phyloP scores from a whole-genome alignment of 169 alveolate species.

The Eimeria tenella region DNA sequence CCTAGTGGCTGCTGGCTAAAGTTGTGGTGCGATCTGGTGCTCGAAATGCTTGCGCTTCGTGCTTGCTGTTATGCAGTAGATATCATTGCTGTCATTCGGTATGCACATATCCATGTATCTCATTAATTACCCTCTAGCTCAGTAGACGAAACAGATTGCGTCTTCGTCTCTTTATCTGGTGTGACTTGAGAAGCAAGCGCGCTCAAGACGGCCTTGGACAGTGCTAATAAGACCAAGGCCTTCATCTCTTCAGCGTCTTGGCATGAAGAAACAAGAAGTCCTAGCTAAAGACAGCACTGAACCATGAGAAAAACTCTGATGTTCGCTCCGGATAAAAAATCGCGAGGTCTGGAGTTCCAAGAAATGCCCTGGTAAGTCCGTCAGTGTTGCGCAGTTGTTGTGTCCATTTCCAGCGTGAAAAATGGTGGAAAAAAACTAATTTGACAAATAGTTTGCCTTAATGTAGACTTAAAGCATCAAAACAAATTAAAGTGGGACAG shows the following conservation, averaged over 20 bases:
- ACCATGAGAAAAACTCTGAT: not conserved
- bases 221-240: constrained; percentile 45
- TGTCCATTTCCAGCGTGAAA: not conserved
- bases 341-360: not conserved
- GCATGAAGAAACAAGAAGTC: not conserved
- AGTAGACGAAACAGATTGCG: not conserved
- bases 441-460: not conserved
- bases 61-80: not conserved
- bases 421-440: not conserved
- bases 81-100: not conserved
- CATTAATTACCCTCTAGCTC: not conserved
- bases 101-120: not conserved
- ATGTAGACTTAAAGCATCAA: not conserved
- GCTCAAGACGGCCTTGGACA: constrained; percentile 40
- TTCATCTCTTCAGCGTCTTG: constrained; percentile 3
- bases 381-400: not conserved
- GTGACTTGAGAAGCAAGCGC: constrained; percentile 17
- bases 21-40: not conserved
- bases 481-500: not conserved
- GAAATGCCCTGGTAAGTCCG: not conserved
- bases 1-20: not conserved
- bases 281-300: not conserved
- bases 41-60: not conserved
- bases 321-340: not conserved
- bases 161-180: not conserved